Base-by-base conservation (phyloP, 1,139 yeast genomes). In the Suhomyces anneliseae region DNA sequence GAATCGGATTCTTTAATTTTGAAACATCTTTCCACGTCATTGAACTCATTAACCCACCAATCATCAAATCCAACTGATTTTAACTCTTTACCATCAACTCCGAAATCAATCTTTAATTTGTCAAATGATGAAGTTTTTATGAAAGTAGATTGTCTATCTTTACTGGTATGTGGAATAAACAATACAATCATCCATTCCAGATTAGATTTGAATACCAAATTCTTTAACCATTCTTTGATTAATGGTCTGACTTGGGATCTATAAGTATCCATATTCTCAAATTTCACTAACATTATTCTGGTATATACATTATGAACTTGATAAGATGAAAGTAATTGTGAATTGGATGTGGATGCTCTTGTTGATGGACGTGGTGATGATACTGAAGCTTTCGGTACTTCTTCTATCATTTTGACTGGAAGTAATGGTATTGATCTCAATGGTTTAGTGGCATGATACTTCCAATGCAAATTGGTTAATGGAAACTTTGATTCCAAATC, bases 381-480 rank as follows among this genome's bases (percentile, higher is more conserved):
- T 2, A 31, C 4, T 8, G 31, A 19, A 6, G 33, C n/a, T 36
- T 70, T 63, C 47, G 87, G 80, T 0, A 79, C 77, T 56, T 89
- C 96, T 53, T 85, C 89, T 7, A 74, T 68, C 33, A 89, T 71
- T 10, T 72, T 65, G 5, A 90, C 76, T 1, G 84, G 82, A 8
- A 93, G 68, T 32, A 68, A 64, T 4, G 87, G 82, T 26, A 93
- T 85, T 2, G 96, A 83, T 52, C 89, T 79, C 35, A 87, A 65
- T 3, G 86, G 82, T 40, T 76, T 73, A 10, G 82, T 71, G 12
- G 76, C 65, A 33, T 77, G 67, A 40, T 81, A 72, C 56, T 82
- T 83, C 95, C 97, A 90, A 62, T 90, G 96, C 33, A 93, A 69
- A 51, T 87, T 87, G 5, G 83, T 79, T 36, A 92, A 69, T 2